These are phyloP conservation scores for Coelastrella sp. DNA, from an alignment of 139 green algal genomes.

Conservation along the genomic window DNA sequence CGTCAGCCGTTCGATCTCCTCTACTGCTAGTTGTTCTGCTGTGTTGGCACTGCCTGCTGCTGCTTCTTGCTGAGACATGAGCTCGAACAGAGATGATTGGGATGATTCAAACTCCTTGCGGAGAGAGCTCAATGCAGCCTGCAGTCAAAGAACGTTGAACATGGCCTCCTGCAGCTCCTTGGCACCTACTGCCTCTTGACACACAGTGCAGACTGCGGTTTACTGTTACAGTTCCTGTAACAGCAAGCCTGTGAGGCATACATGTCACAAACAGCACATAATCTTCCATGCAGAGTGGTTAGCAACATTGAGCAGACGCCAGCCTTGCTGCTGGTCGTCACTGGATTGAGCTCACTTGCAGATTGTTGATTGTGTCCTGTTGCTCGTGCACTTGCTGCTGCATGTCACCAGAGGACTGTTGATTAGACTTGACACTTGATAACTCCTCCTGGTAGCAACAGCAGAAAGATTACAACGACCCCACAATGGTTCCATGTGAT, in stretches of 20 bases:
- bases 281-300: too few relatives aligned
- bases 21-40: slow-evolving; percentile 36
- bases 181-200: too few relatives aligned
- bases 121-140: not conserved
- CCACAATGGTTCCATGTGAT: too few relatives aligned
- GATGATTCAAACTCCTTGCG: not conserved
- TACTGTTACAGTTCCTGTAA: too few relatives aligned
- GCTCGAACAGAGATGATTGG: slow-evolving; percentile 25
- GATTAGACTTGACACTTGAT: not conserved
- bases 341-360: not conserved
- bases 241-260: too few relatives aligned
- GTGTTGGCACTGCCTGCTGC: slow-evolving; percentile 37
- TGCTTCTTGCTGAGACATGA: slow-evolving; percentile 11
- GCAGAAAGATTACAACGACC: not conserved
- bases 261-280: too few relatives aligned
- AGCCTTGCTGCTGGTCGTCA: too few relatives aligned
- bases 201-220: too few relatives aligned
- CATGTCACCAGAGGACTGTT: not conserved
- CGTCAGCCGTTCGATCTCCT: slow-evolving; percentile 30
- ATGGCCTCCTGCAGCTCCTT: not conserved
- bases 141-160: not conserved
- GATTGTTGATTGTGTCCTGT: not conserved
- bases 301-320: too few relatives aligned
- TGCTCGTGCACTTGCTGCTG: slow-evolving; percentile 16
- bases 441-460: slow-evolving; percentile 10